Percentiles rank a stretch among this genome's conserved stretches.
These are phyloP conservation scores for Stemphylium vesicarium DNA, from an alignment of 2,329 filamentous ascomycete genomes.

Conservation along the genomic window DNA sequence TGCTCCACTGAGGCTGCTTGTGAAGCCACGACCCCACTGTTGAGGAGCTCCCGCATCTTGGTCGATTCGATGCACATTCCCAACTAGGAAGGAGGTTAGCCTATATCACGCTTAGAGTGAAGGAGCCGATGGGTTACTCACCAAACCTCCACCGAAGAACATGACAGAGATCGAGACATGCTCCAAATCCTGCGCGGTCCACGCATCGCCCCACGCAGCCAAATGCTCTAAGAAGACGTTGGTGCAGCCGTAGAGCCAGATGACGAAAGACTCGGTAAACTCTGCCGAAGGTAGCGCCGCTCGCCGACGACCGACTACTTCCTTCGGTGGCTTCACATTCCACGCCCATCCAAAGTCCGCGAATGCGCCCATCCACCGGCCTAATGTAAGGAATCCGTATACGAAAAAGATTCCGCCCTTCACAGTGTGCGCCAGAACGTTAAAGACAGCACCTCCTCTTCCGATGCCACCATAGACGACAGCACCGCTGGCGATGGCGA, in stretches of 20 bases:
- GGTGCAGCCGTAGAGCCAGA: slow-evolving; percentile 85
- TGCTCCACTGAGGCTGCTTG: slow-evolving; percentile 34
- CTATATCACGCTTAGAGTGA: slow-evolving; percentile 18
- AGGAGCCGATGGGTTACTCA: slow-evolving; percentile 53
- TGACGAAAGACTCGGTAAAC: slow-evolving; percentile 87
- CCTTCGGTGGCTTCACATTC: slow-evolving; percentile 76
- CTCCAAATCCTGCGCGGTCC: slow-evolving; percentile 82
- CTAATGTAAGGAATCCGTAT: slow-evolving; percentile 85
- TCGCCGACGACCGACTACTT: slow-evolving; percentile 67
- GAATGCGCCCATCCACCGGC: slow-evolving; percentile 89
- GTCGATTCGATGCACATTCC: slow-evolving; percentile 83
- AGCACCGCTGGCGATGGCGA: slow-evolving; percentile 73
- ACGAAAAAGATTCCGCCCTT: slow-evolving; percentile 96
- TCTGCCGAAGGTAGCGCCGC: slow-evolving; percentile 74
- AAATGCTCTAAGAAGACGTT: slow-evolving; percentile 95
- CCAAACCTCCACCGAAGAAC: slow-evolving; percentile 90
- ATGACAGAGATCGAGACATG: slow-evolving; percentile 91
- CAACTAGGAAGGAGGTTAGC: slow-evolving; percentile 52
- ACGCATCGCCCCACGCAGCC: slow-evolving; percentile 71
- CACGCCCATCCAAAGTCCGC: slow-evolving; percentile 93
- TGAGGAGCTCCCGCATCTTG: slow-evolving; percentile 70
- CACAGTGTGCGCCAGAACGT: slow-evolving; percentile 88
- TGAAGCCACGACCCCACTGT: slow-evolving; percentile 55
- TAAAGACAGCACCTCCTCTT: slow-evolving; percentile 73
- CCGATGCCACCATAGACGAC: slow-evolving; percentile 84